phyloP scores from a whole-genome alignment of 148 eudicot genomes.

The Fagopyrum esculentum region DNA sequence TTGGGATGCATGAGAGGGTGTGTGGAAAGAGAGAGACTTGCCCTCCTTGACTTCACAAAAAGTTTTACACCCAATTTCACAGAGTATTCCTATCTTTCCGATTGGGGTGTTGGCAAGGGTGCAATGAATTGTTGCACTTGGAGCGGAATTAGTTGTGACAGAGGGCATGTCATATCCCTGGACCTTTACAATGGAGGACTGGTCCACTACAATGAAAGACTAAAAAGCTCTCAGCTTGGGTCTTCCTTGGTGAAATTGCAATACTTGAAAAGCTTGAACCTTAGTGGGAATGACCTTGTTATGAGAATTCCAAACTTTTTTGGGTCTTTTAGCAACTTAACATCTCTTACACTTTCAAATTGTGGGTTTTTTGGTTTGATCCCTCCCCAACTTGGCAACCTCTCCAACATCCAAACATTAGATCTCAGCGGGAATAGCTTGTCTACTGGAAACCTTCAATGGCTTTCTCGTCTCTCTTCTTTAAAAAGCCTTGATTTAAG shows the following conservation, averaged over 20 bases:
- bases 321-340: not conserved
- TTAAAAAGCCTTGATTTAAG: not conserved
- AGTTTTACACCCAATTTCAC: not conserved
- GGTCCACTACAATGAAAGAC: no score
- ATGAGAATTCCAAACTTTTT: not conserved
- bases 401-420: not conserved
- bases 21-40: not conserved
- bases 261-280: not conserved
- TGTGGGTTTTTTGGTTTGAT: not conserved
- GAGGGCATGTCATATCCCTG: no score
- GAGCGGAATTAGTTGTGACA: not conserved
- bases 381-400: not conserved
- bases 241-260: not conserved
- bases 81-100: no score
- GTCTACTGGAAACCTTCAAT: not conserved
- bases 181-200: no score
- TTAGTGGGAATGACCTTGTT: no score
- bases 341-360: not conserved
- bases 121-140: not conserved
- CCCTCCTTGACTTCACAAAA: not conserved
- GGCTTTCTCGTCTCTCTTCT: not conserved
- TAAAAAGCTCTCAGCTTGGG: no score
- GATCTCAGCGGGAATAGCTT: not conserved
- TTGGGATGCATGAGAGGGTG: not conserved
- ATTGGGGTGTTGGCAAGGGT: not conserved